Base-by-base conservation (phyloP, 2,329 filamentous ascomycete genomes). In the Cytospora piceae region DNA sequence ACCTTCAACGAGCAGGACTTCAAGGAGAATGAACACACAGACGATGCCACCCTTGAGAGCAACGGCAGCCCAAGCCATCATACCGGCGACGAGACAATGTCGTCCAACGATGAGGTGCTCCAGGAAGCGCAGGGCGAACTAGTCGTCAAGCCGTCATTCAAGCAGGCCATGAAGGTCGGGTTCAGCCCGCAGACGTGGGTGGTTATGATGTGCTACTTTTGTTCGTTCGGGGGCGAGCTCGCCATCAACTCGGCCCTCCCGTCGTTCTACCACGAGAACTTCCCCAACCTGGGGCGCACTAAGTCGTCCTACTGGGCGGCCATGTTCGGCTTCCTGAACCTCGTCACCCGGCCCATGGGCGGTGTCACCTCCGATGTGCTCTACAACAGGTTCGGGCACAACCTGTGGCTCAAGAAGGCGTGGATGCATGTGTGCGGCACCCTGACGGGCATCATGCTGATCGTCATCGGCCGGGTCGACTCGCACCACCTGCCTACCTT, bases 311-410 rank as follows among this genome's bases (percentile, higher is more conserved):
- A 84, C 74, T 87, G 88, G 83, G 90, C 90, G 17, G 76, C 90
- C 69, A 91, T 91, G 81, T 93, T 92, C 74, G 90, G 90, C 31
- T 87, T 93, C 63, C 83, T 92, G 70, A 93, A 93, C 79, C 77
- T 91, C 61, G 74, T 88, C 62, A 88, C 86, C 49, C 83, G 90
- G 1, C 90, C 90, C 0, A 75, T 89, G 0, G 90, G 90, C 57
- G 90, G 90, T 58, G 78, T 83, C 24, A 69, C 85, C 27, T 77
- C 82, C 11, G 86, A 88, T 71, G 37, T 80, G 2, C 73, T 86
- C 6, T 86, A 85, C 76, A 77, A 75, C 67, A 64, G 67, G 37
- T 73, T 72, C 58, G 70, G 71, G 14, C 72, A 71, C 67, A 76
- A 64, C 69, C 72, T 81, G 54, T 81, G 80, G 80, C 72, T 74